Conservation (phyloP, 139 green algal genomes). For the Ettlia oleoabundans region DNA sequence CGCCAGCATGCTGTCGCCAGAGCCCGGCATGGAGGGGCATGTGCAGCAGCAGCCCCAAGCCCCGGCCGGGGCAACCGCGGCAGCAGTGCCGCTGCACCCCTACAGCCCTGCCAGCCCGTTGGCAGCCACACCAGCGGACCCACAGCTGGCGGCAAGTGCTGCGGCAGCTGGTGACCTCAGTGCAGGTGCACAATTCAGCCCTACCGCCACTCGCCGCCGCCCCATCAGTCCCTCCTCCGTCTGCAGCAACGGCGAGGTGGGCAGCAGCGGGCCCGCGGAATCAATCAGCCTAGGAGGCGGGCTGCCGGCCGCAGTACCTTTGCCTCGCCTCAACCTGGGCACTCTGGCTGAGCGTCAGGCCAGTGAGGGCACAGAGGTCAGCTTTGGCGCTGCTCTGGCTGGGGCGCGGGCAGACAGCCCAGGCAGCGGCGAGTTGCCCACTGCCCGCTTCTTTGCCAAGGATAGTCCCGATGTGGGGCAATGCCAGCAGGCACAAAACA, state of each 20-base stretch:
- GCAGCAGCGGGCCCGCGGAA: constrained; percentile 1
- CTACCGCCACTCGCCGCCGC: background rate
- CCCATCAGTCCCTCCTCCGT: constrained; percentile 21
- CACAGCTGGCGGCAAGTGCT: background rate
- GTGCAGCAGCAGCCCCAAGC: background rate
- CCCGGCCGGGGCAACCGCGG: background rate
- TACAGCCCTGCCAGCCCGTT: constrained; percentile 36
- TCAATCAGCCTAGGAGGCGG: constrained; percentile 13
- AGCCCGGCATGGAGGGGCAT: constrained; percentile 31
- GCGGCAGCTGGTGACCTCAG: background rate
- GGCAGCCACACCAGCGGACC: background rate
- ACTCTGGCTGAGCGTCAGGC: background rate
- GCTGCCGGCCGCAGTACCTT: background rate
- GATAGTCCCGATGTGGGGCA: background rate
- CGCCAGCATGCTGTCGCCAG: constrained; percentile 44
- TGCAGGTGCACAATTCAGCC: too few relatives aligned
- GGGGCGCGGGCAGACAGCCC: background rate
- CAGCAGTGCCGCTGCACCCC: constrained; percentile 2
- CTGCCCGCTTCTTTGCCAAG: background rate
- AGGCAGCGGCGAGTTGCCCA: constrained; percentile 16
- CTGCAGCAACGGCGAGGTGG: constrained; percentile 28
- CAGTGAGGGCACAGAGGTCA: constrained; percentile 1
- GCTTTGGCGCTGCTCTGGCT: background rate
- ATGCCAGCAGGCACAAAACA: background rate
- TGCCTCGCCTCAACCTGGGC: constrained; percentile 19